A percentile compares a stretch with the other conserved stretches of the same genome.
Evolutionary conservation across 768 basidiomycete species (phyloP).

Genomic region (Mycena albidolilacea): DNA sequence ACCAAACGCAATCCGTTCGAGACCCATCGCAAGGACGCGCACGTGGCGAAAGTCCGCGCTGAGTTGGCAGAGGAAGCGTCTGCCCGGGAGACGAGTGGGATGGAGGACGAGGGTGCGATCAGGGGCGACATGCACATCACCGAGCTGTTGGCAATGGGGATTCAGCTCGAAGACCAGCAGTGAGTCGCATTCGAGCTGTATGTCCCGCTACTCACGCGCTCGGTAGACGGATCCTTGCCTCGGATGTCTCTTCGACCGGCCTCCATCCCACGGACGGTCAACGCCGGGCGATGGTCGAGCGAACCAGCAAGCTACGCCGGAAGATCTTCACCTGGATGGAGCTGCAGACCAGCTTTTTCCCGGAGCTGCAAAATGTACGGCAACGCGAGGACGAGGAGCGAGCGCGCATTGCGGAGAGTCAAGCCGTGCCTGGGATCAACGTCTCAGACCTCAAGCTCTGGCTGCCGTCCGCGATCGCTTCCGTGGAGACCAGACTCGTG

Average conservation of each 20-base stretch:
- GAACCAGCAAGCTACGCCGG: conserved; percentile 16
- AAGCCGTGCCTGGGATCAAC: conserved; percentile 1
- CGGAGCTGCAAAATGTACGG: background rate
- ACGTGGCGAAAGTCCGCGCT: conserved; percentile 32
- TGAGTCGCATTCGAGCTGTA: background rate
- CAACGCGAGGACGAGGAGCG: background rate
- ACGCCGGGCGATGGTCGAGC: conserved; percentile 32
- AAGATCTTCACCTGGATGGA: conserved; percentile 9
- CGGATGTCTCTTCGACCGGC: background rate
- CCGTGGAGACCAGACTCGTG: background rate
- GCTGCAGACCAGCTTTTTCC: conserved; percentile 13
- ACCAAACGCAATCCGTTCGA: background rate
- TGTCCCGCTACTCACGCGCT: no score
- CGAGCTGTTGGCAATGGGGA: conserved; percentile 29
- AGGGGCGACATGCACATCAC: conserved; percentile 29
- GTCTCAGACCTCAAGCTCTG: conserved; percentile 32
- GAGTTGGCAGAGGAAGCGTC: conserved; percentile 32
- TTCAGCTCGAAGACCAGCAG: conserved; percentile 40
- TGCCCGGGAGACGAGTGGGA: conserved; percentile 32
- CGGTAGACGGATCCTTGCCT: conserved; percentile 13
- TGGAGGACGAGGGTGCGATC: background rate
- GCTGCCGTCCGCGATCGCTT: conserved; percentile 43
- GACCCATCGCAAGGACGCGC: conserved; percentile 6
- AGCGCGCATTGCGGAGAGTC: background rate
- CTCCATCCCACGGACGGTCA: conserved; percentile 34